phyloP scores from a whole-genome alignment of 1,284 basidiomycete species.

The Cryptococcus wingfieldii region DNA sequence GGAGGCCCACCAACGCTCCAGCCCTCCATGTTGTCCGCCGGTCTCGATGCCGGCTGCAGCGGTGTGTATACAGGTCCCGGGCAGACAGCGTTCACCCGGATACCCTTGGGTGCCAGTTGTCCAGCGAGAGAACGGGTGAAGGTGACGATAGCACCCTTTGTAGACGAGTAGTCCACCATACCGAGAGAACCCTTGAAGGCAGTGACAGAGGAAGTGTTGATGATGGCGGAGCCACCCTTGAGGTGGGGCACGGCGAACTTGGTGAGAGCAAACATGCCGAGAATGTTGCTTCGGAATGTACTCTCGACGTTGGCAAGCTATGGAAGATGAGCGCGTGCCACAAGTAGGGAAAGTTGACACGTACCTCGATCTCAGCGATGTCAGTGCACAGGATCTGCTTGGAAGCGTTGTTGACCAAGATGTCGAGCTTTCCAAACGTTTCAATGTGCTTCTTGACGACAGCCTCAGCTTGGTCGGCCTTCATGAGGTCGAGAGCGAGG shows the following conservation, averaged over 20 bases:
- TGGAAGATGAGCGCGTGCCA: neutral
- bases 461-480: conserved; percentile 51
- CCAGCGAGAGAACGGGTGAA: conserved; percentile 58
- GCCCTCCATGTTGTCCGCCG: conserved; percentile 55
- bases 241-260: conserved; percentile 58
- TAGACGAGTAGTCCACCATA: conserved; percentile 58
- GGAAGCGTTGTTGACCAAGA: conserved; percentile 63
- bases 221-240: conserved; percentile 59
- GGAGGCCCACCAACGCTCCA: conserved; percentile 53
- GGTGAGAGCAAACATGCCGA: conserved; percentile 58
- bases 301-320: conserved; percentile 52
- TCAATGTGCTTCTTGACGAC: conserved; percentile 56
- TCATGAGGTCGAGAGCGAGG: conserved; percentile 51
- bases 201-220: conserved; percentile 62
- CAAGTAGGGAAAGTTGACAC: conserved; percentile 3
- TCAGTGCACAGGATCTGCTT: conserved; percentile 55
- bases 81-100: conserved; percentile 37
- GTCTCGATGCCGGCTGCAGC: conserved; percentile 56
- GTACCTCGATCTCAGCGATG: conserved; percentile 55
- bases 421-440: conserved; percentile 54
- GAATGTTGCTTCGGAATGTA: conserved; percentile 58
- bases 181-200: conserved; percentile 55
- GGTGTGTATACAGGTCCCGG: conserved; percentile 39
- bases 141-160: conserved; percentile 59
- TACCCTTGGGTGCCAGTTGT: conserved; percentile 59